Evolutionary conservation across 495 filamentous ascomycete species (phyloP).

Genomic region (Penicillium alfredii): DNA sequence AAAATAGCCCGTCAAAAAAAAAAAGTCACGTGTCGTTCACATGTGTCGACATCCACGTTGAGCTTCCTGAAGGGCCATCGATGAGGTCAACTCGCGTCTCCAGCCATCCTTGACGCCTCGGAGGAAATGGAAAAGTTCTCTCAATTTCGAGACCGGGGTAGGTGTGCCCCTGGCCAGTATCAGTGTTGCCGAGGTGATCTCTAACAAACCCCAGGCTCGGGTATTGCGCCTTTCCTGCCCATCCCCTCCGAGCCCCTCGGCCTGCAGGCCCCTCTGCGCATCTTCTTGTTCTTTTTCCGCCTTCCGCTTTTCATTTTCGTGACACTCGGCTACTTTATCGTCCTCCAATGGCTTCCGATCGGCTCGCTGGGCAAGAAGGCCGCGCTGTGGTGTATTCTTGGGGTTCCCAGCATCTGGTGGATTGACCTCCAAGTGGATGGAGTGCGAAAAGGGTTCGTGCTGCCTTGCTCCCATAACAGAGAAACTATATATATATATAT

Average conservation of each 20-base stretch:
- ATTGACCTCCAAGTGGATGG: conserved; percentile 94
- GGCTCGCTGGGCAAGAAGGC: conserved; percentile 74
- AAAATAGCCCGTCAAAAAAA: too few species aligned
- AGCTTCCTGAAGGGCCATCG: too few species aligned
- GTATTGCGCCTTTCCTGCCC: conserved; percentile 92
- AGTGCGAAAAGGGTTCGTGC: conserved; percentile 72
- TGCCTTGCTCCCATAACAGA: background rate
- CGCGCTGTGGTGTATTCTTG: conserved; percentile 77
- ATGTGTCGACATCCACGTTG: too few species aligned
- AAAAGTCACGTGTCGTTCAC: conserved; percentile 16
- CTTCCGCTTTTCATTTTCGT: conserved; percentile 70
- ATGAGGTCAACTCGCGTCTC: too few species aligned
- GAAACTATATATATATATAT: too few species aligned
- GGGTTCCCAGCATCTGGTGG: conserved; percentile 92
- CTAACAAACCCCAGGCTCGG: conserved; percentile 59
- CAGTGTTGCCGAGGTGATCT: conserved; percentile 1
- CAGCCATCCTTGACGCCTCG: background rate
- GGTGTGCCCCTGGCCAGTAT: conserved; percentile 11
- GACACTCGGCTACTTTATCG: conserved; percentile 62
- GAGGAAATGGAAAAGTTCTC: conserved; percentile 89
- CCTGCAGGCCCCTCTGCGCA: conserved; percentile 54
- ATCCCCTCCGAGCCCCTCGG: conserved; percentile 55
- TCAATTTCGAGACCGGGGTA: conserved; percentile 91
- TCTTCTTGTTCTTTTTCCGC: conserved; percentile 73
- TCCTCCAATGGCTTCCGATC: conserved; percentile 84